Evolutionary conservation across 2,329 filamentous ascomycete species (phyloP), one percentile per base, ranked within the genome.

Genomic region (Fusarium anguioides): DNA sequence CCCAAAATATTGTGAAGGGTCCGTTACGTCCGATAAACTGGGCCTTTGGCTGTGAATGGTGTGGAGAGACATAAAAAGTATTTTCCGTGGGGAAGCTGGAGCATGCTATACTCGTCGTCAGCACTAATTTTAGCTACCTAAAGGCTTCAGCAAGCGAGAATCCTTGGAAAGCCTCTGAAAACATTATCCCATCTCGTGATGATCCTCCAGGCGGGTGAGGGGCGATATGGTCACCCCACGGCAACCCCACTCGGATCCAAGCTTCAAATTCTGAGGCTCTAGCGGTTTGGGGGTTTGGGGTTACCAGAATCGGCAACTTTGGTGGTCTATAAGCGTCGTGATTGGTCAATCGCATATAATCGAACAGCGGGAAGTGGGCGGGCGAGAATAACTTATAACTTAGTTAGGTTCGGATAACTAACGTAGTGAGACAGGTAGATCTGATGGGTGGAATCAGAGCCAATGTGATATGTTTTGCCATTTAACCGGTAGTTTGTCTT

Each of bases 221-320:
- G 21, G n/a, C 12, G n/a, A 44, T 29, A 31, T 17, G 5, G 10
- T 24, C 27, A 36, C 52, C 18, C 27, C 46, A 42, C 29, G 15
- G 37, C 5, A 44, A 18, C 26, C 17, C 39, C 39, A 40, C 51
- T 50, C 14, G 27, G 6, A 10, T 29, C 27, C 27, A 12, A n/a
- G 24, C 9, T 9, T 26, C 6, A 26, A 26, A 26, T 9, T 10
- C 26, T 10, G 23, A 17, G 35, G 17, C 17, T 36, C 3, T 9
- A 24, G 37, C 26, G 49, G 40, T 45, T 20, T 47, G 42, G 40
- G 52, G 49, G 53, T 49, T 55, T 31, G 37, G 49, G 55, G 50
- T 57, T 66, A 9, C 65, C 64, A 4, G 36, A 66, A 68, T 26
- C 4, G 47, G 65, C 20, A 68, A 37, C 14, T 36, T 23, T 39